Evolutionary conservation across 1,284 basidiomycete genomes (phyloP), one percentile per base, ranked within the genome.

Genomic region (Trametes hirsuta): DNA sequence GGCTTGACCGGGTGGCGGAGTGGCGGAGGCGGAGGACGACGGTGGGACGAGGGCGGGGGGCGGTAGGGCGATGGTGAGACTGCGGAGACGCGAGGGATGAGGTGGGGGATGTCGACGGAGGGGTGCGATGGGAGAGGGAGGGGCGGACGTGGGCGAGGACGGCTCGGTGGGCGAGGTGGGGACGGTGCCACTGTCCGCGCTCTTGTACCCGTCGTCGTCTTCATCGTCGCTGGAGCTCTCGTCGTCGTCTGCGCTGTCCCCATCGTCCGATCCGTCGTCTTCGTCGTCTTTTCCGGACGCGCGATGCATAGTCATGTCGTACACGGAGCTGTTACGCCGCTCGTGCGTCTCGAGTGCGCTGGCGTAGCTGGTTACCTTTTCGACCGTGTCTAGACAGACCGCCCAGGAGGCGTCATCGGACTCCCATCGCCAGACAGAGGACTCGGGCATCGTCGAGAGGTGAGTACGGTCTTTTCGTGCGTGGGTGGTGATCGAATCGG

Each of bases 41-140:
- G 54, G 11, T 1, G 30, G 39, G 11, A 40, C n/a, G 59, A 61
- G 50, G 39, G 52, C 49, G 48, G 50, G 15, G 6, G 59, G 59
- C 10, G 48, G 54, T 40, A 61, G 37, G 22, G 37, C 50, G 46
- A 61, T 45, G 40, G 47, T 37, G 49, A 56, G 49, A n/a, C 18
- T 44, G 44, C 45, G 56, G n/a, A 58, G 42, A 30, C 5, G 30
- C 25, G 55, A 34, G 30, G 14, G 4, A 22, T n/a, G n/a, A 18
- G 42, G 2, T 30, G 34, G 25, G 37, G 37, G 30, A 8, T 30
- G 30, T 30, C 30, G 30, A 30, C 5, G 14, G 37, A 18, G n/a
- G 14, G 44, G 4, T 18, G 54, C 9, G 25, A 21, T 22, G 25
- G 22, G 42, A 14, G 47, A 11, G 14, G 22, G 21, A 15, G 42